Evolutionary conservation across 2,329 filamentous ascomycete genomes (phyloP).

Genomic region (Exophiala oligosperma): DNA sequence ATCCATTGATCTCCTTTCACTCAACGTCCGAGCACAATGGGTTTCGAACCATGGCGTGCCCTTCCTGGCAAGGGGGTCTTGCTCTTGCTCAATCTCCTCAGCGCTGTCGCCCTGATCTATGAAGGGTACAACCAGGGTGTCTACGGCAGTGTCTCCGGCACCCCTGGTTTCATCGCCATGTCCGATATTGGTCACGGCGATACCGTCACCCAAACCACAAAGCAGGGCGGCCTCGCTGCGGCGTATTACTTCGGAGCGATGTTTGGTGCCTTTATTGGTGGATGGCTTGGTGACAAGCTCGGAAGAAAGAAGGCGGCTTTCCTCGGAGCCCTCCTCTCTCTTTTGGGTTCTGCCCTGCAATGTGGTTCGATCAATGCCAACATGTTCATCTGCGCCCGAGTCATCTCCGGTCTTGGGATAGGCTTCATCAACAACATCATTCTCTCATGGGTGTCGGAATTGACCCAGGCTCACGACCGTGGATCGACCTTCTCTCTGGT

Average conservation of each 20-base stretch:
- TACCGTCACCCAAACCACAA: slow-evolving; percentile 30
- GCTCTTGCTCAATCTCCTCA: slow-evolving; percentile 32
- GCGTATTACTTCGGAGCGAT: slow-evolving; percentile 35
- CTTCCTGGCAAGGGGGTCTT: slow-evolving; percentile 31
- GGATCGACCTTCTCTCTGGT: slow-evolving; percentile 33
- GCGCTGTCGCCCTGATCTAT: slow-evolving; percentile 31
- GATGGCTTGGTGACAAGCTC: slow-evolving; percentile 32
- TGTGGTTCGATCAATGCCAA: slow-evolving; percentile 28
- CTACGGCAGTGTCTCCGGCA: slow-evolving; percentile 31
- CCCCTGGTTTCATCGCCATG: slow-evolving; percentile 34
- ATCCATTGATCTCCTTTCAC: not conserved
- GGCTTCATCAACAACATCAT: slow-evolving; percentile 35
- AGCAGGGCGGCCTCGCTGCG: slow-evolving; percentile 34
- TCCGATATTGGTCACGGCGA: slow-evolving; percentile 28
- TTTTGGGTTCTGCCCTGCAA: slow-evolving; percentile 33
- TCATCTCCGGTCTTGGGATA: slow-evolving; percentile 35
- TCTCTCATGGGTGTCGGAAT: slow-evolving; percentile 32
- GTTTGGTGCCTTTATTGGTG: slow-evolving; percentile 31
- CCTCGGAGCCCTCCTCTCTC: slow-evolving; percentile 29
- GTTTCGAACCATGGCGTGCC: slow-evolving; percentile 30
- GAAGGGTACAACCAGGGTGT: slow-evolving; percentile 37
- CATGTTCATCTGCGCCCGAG: slow-evolving; percentile 35
- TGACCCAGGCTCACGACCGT: slow-evolving; percentile 31
- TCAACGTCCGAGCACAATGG: slow-evolving; percentile 20
- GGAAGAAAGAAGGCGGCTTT: slow-evolving; percentile 31